Evolutionary conservation across 345 rosid genomes (phyloP), one percentile per base, ranked within the genome.

Genomic region (Lenwebbia sp.): DNA sequence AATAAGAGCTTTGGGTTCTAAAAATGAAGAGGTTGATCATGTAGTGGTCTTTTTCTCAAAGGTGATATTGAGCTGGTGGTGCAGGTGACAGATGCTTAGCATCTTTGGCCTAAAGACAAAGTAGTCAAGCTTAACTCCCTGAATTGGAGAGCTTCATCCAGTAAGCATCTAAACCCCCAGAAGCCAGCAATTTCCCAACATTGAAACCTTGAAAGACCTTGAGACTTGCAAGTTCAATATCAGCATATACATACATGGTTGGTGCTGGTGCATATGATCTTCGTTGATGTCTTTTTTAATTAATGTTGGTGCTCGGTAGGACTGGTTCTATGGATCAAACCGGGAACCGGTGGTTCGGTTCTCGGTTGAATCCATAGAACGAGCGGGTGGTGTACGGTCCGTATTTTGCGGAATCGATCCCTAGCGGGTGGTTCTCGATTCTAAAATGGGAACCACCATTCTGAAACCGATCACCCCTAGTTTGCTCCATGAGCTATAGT

Each of bases 61-160:
- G 89, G 51, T 62, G 23, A 44, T 37, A 33, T 84, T 76, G 54
- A 87, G 86, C 88, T 83, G 85, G 52, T 88, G 84, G 85, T 84
- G 83, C 84, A 78, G 85, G 56, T 87, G 88, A 88, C 56, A 85
- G 87, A 89, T 86, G 86, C 88, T 83, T 56, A 47, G 75, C 51
- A 57, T 51, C 40, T 85, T 53, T 83, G 54, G 86, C 57, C 23
- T 47, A 41, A 62, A 52, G 60, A 85, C 51, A 9, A 37, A 78
- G 52, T 22, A 54, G 28, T 56, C 37, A 10, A 82, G 87, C 76
- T 76, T 86, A 49, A 84, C 85, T 83, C 76, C 85, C 22, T 22
- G 86, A 85, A 52, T 65, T 40, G 51, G 19, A 83, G 70, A 56
- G 33, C 47, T 33, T 40, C 1, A 82, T 28, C 44, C 37, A 25